Evolutionary conservation across 768 basidiomycete species (phyloP), one percentile per base, ranked within the genome.

Genomic region (Tylopilus rubrobrunneus): DNA sequence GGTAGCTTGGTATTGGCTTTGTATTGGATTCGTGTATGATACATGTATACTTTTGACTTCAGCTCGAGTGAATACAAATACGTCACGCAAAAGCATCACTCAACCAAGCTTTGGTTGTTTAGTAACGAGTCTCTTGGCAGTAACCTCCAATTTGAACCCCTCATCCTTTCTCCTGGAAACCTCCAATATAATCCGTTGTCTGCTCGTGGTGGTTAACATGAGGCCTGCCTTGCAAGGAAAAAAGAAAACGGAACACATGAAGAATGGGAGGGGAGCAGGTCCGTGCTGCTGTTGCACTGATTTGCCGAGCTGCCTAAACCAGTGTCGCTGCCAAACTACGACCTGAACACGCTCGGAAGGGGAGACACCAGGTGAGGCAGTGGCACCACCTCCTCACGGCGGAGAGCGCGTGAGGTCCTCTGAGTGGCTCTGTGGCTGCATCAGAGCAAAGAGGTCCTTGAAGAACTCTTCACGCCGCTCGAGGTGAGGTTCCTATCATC

Each of bases 391-490:
- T 73, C 76, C 15, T 71, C 70, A 5, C 74, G 71, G 7, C 74
- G 71, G 7, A 70, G 52, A 53, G 27, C 73, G 65, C 14, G 90
- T 76, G 36, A 92, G 76, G 66, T 92, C 90, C 68, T 92, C 90
- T n/a, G 86, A 66, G 21, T 90, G 73, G 29, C 82, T 80, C 45
- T 82, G 80, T 6, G 90, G 90, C 70, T 92, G 87, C 59, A 74
- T 78, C 49, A 87, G 78, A 57, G 87, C 86, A 65, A 92, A 92
- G 25, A 92, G 71, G 61, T 91, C 90, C 55, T 82, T 83, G 74
- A 87, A 92, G 10, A 79, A 77, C 65, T 90, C 89, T 49, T 85
- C 83, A 12, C 19, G 19, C 19, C 85, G 76, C 61, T 85, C 85
- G 46, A 89, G 79, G 60, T 92, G 88, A 23, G 91, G 76, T 63